Evolutionary conservation across 192 early-diverging fungal species (phyloP), one percentile per base, ranked within the genome.

Genomic region (Coemansia sp.): DNA sequence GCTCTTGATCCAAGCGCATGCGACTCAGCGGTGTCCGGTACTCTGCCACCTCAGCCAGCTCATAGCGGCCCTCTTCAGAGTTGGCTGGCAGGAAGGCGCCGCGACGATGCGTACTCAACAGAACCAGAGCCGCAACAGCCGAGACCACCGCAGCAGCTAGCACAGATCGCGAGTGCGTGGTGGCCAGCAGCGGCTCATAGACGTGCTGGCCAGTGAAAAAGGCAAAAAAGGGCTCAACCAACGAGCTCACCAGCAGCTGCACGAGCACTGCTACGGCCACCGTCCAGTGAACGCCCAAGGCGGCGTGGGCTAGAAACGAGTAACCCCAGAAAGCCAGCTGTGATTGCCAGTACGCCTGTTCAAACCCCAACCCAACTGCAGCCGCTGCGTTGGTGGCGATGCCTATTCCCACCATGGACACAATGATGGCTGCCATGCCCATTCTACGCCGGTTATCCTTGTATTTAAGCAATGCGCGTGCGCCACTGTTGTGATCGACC

Each of bases 21-120:
- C 60, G 65, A 16, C 59, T 69, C 57, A 80, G 69, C 50, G 77
- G 59, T 38, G 77, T 80, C 0, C 60, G 26, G 40, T 74, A 71
- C 60, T 71, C 77, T 24, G 11, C 7, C 14, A 38, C 60, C 21
- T 61, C 60, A 5, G 50, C 11, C 24, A 55, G 28, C 51, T 55
- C 26, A 16, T n/a, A 13, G n/a, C 40, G 31, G 23, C 40, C 38
- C 23, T 14, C 36, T 0, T 11, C 56, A 18, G 24, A 6, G 26
- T n/a, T 14, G 13, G 5, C 5, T 0, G 76, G 71, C 67, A 79
- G 36, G 35, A 50, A 58, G 37, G 70, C 67, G 2, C 67, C 67
- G n/a, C n/a, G 53, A 2, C 60, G 64, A 38, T 79, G 71, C 10
- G 71, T 64, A 20, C 35, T 46, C 50, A 79, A 55, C 38, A 68